Evolutionary conservation across 2,329 filamentous ascomycete species (phyloP).

Genomic region (Fusarium udum): DNA sequence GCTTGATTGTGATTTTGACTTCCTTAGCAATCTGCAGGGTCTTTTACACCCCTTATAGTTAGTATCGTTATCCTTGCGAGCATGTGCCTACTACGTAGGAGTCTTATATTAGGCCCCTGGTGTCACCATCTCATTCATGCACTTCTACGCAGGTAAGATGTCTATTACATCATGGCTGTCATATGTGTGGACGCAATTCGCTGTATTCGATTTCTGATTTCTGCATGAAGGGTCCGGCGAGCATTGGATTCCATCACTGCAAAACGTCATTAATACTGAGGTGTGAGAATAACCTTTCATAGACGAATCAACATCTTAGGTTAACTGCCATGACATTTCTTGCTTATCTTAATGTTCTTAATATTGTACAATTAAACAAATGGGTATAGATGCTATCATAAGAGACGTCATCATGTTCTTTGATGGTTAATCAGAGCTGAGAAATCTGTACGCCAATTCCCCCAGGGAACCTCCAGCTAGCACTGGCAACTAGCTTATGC

Average conservation of each 20-base stretch:
- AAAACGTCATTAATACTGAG: neutral
- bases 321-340: neutral
- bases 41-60: conserved; percentile 1
- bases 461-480: neutral
- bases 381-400: conserved; percentile 37
- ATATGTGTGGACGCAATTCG: neutral
- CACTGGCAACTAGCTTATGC: conserved; percentile 2
- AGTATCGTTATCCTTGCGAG: conserved; percentile 1
- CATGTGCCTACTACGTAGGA: neutral
- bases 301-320: neutral
- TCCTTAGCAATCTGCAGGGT: conserved; percentile 31
- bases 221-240: neutral
- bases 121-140: neutral
- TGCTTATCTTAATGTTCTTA: conserved; percentile 8
- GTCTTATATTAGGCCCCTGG: neutral
- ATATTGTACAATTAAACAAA: conserved; percentile 30
- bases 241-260: neutral
- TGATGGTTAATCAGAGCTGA: conserved; percentile 15
- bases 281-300: neutral
- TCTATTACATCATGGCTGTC: conserved; percentile 6
- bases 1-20: conserved; percentile 3
- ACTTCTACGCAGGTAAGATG: neutral
- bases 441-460: conserved; percentile 22
- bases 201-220: neutral
- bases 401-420: conserved; percentile 32